A percentile compares a stretch with the other conserved stretches of the same genome.
phyloP scores from a whole-genome alignment of 768 basidiomycete genomes.

The Calvatia gigantea region DNA sequence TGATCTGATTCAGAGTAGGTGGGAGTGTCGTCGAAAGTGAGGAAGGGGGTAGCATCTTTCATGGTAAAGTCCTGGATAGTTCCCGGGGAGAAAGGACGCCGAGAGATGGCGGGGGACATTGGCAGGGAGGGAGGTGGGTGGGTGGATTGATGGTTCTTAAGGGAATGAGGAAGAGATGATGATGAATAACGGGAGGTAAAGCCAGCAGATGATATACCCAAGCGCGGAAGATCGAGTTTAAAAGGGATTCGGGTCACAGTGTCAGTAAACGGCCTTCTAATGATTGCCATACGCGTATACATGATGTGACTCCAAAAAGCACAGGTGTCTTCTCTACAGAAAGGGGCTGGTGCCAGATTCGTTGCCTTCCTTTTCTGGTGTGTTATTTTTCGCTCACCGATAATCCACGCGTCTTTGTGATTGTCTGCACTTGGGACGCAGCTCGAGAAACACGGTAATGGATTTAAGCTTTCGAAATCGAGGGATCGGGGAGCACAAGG shows the following conservation, averaged over 20 bases:
- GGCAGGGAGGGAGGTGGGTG: slow-evolving; percentile 20
- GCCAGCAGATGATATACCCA: slow-evolving; percentile 19
- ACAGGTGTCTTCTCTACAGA: slow-evolving; percentile 16
- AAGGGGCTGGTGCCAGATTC: slow-evolving; percentile 15
- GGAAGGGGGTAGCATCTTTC: slow-evolving; percentile 26
- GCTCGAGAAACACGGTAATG: background rate
- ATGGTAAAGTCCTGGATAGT: slow-evolving; percentile 22
- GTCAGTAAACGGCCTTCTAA: slow-evolving; percentile 16
- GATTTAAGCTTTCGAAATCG: background rate
- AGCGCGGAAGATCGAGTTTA: slow-evolving; percentile 7
- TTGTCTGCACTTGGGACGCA: background rate
- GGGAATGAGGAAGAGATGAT: slow-evolving; percentile 32
- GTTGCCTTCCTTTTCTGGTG: background rate
- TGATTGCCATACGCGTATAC: slow-evolving; percentile 25
- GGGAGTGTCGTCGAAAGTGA: slow-evolving; percentile 35
- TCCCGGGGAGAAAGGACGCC: slow-evolving; percentile 29
- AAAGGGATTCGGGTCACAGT: slow-evolving; percentile 2
- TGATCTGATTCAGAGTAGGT: slow-evolving; percentile 40
- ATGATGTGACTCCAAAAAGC: slow-evolving; percentile 36
- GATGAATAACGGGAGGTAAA: slow-evolving; percentile 20
- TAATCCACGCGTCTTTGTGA: background rate
- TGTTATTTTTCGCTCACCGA: background rate
- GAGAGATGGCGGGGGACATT: slow-evolving; percentile 42
- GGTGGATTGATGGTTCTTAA: slow-evolving; percentile 22
- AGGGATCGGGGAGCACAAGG: background rate